Percentiles rank a stretch among this genome's conserved stretches.
phyloP scores from a whole-genome alignment of 495 filamentous ascomycete genomes.

The Neurospora cerealis region DNA sequence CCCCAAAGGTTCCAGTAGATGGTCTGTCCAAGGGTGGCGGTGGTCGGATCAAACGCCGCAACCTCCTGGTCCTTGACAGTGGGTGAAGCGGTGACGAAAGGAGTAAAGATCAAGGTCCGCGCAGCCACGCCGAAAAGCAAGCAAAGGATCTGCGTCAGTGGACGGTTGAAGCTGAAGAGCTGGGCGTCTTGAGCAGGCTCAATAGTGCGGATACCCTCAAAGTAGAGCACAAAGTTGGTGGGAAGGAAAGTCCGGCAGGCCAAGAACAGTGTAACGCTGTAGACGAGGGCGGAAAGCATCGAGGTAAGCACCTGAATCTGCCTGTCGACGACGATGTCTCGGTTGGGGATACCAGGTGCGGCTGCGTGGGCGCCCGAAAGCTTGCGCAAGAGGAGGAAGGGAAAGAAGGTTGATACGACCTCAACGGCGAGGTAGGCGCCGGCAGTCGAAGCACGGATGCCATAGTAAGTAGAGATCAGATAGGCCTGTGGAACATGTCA shows the following conservation, averaged over 20 bases:
- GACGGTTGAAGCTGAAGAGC: conserved; percentile 46
- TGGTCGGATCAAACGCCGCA: conserved; percentile 41
- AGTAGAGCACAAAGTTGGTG: conserved; percentile 55
- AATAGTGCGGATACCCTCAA: conserved; percentile 56
- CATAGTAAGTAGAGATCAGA: conserved; percentile 66
- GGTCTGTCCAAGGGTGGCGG: conserved; percentile 48
- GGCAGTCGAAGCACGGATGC: conserved; percentile 47
- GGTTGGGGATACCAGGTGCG: conserved; percentile 51
- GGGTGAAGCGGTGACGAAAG: conserved; percentile 42
- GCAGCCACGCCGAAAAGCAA: conserved; percentile 54
- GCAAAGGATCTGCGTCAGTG: conserved; percentile 20
- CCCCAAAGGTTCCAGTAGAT: conserved; percentile 51
- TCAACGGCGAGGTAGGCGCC: conserved; percentile 51
- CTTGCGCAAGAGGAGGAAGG: conserved; percentile 60
- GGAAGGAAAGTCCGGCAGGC: conserved; percentile 59
- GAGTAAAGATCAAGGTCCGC: conserved; percentile 65
- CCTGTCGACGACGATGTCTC: conserved; percentile 57
- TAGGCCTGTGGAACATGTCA: conserved; percentile 37
- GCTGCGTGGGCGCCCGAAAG: conserved; percentile 50
- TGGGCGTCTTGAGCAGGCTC: conserved; percentile 49
- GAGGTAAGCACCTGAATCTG: conserved; percentile 52
- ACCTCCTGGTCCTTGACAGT: conserved; percentile 25
- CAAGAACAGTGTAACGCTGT: conserved; percentile 52
- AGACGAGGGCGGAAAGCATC: conserved; percentile 55
- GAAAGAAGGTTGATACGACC: conserved; percentile 52